Base-by-base conservation (phyloP, 202 grass and related monocot species). In the Saccharum hybrid region DNA sequence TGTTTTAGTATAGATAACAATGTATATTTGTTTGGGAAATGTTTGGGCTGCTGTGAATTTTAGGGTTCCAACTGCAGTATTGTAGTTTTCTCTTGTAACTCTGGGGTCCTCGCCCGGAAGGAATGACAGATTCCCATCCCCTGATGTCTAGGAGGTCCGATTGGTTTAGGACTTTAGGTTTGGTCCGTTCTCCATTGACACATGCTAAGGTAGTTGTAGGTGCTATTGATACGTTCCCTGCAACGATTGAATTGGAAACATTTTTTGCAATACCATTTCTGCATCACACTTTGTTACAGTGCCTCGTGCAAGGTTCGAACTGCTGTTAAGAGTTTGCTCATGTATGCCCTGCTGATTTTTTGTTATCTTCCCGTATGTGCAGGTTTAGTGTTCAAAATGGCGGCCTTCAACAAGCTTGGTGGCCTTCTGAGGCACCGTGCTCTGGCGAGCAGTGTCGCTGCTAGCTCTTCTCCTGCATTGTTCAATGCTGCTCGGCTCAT, bases 351-450 rank as follows among this genome's bases (percentile, higher is more conserved):
- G 62, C 3, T 36, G 10, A 30, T 37, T 33, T 28, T 6, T 73
- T 45, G 0, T 62, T 16, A 31, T 49, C 8, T 2, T 61, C 14
- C 40, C 4, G 10, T n/a, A 74, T 43, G 34, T 22, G 11, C 82
- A 93, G 89, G 21, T 81, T 34, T 21, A 68, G 30, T 43, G 38
- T 69, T 69, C 54, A 26, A 96, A 26, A 99, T 99, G 96, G 88
- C 91, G 14, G 92, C 91, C 46, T 87, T 81, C 72, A 90, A 90
- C 91, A 99, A 94, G 83, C 79, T 99, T 2, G 86, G 93, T 15
- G 69, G 88, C 84, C 84, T 96, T 76, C 38, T 94, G 7, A 94
- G 91, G 86, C 84, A 91, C 19, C 86, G 80, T 15, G 33, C 36
- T 68, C 11, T 96, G 54, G 49, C 52, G 33, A 84, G 68, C 57